Conservation (phyloP, 129 eudicot species). For the Tagetes erecta region DNA sequence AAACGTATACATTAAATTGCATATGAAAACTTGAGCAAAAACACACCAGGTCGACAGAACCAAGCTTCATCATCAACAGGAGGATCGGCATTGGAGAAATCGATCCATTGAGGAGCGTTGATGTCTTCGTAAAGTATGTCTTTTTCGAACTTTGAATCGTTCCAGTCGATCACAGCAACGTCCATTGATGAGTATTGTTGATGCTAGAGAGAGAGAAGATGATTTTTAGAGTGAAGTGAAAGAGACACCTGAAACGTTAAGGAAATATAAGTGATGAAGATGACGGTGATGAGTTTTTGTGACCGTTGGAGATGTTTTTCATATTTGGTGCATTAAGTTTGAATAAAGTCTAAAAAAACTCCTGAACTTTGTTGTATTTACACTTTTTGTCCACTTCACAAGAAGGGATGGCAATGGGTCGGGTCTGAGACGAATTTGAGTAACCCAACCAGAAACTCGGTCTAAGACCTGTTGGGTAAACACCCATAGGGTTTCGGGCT, state of each 20-base stretch:
- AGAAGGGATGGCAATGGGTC: too few species aligned
- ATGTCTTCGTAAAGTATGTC: slow-evolving; percentile 66
- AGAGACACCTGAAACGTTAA: slow-evolving; percentile 20
- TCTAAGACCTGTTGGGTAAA: too few species aligned
- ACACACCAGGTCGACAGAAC: slow-evolving; percentile 77
- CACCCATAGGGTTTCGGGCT: too few species aligned
- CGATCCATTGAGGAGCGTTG: slow-evolving; percentile 82
- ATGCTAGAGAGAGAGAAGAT: not conserved
- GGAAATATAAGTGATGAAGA: slow-evolving; percentile 10
- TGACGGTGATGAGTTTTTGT: slow-evolving; percentile 26
- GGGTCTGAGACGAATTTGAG: too few species aligned
- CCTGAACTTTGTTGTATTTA: slow-evolving; percentile 12
- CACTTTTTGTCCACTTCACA: not conserved
- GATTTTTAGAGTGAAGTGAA: slow-evolving; percentile 16
- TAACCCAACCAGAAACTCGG: too few species aligned
- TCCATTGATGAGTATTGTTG: slow-evolving; percentile 43
- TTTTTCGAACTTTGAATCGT: slow-evolving; percentile 63
- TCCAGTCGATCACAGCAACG: slow-evolving; percentile 75
- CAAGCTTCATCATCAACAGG: slow-evolving; percentile 67
- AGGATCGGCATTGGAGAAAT: slow-evolving; percentile 46
- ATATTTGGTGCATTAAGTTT: slow-evolving; percentile 5
- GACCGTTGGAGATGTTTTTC: slow-evolving; percentile 37
- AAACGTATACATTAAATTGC: not conserved
- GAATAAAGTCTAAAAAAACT: not conserved
- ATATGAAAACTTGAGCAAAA: not conserved